Evolutionary conservation across 164 flowering plant genomes (phyloP), one percentile per base, ranked within the genome.

Genomic region (Berberis vulgaris): DNA sequence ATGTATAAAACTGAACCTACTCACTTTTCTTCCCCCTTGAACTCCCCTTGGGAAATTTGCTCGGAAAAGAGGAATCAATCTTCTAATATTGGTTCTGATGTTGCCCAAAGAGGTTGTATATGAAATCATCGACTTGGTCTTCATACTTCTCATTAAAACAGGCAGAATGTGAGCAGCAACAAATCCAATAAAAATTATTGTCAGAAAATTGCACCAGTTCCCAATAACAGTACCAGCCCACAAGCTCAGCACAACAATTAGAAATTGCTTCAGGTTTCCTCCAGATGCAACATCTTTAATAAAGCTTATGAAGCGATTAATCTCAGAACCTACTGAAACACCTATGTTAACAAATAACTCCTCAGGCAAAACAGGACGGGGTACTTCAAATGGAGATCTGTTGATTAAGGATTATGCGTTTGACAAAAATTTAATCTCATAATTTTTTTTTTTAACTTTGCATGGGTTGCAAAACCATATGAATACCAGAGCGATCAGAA

Each of bases 121-220:
- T 68, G 61, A 87, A 84, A 65, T 61, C 61, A 73, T 91, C 98
- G 6, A 94, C 76, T 74, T 94, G 71, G 63, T 91, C 93, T 12
- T 90, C 96, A 62, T 94, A 80, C 68, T 66, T 89, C 73, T 94
- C 98, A 41, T 94, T 61, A 94, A 76, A 41, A 88, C 92, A 1
- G 98, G 98, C 67, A 93, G 73, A 45, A 90, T 86, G 72, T 93
- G 96, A 9, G 95, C 97, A 49, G 80, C 98, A 70, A 93, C 84
- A 67, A 93, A 88, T 71, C 98, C 96, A 49, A 90, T 53, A 62
- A 86, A 93, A 42, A 86, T 1, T 56, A 93, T 89, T 39, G 97
- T 94, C 58, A 94, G 72, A 67, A 94, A 89, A 75, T 87, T 94
- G 87, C 85, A 91, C 96, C 97, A 94, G 85, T 86, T 86, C 57